Evolutionary conservation across 768 basidiomycete species (phyloP).

Genomic region (Pulveroboletus sp.): DNA sequence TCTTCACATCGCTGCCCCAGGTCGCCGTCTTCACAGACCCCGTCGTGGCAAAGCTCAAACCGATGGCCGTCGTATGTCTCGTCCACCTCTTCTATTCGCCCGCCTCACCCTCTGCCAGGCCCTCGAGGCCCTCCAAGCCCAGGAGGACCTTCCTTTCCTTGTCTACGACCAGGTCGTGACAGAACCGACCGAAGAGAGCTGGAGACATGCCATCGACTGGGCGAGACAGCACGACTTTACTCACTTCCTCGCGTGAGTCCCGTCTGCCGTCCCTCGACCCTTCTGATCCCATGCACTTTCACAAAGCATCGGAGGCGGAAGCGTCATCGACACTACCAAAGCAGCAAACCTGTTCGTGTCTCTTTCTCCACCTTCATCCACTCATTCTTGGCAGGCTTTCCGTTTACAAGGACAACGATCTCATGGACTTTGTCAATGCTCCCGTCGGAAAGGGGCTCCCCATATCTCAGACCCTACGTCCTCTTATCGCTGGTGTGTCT

Average conservation of each 20-base stretch:
- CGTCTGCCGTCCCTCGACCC: not conserved
- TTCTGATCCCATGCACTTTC: constrained; percentile 1
- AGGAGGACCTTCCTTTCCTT: constrained; percentile 74
- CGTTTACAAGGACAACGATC: constrained; percentile 87
- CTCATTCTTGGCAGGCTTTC: constrained; percentile 55
- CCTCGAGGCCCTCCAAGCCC: constrained; percentile 74
- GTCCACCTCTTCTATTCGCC: not conserved
- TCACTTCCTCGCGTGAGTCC: constrained; percentile 83
- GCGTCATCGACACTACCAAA: constrained; percentile 95
- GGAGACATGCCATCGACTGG: constrained; percentile 87
- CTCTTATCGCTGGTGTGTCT: constrained; percentile 73
- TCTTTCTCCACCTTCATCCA: not conserved
- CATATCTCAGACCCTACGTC: constrained; percentile 68
- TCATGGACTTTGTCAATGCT: constrained; percentile 97
- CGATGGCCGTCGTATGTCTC: constrained; percentile 72
- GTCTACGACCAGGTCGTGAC: constrained; percentile 79
- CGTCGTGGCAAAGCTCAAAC: constrained; percentile 73
- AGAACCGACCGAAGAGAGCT: constrained; percentile 91
- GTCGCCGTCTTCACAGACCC: constrained; percentile 94
- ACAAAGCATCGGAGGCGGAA: constrained; percentile 83
- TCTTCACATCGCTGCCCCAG: constrained; percentile 37
- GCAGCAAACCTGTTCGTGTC: constrained; percentile 77
- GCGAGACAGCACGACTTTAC: constrained; percentile 84
- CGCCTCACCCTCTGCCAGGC: constrained; percentile 43
- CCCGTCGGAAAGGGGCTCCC: constrained; percentile 92